Evolutionary conservation across 495 filamentous ascomycete genomes (phyloP), one percentile per base, ranked within the genome.

Genomic region (Penicillium malachiteum): DNA sequence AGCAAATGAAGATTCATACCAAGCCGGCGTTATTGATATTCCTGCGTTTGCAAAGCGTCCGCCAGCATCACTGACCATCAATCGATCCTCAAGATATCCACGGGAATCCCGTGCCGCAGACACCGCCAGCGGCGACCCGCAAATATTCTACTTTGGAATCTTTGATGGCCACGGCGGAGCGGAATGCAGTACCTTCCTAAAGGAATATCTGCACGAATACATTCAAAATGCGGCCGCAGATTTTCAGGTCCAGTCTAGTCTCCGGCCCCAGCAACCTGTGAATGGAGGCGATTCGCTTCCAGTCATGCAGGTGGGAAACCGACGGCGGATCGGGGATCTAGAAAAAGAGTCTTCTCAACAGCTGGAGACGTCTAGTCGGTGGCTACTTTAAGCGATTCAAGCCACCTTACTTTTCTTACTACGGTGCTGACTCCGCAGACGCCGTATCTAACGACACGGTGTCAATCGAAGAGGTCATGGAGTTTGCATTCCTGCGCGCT

Each of bases 161-260:
- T 98, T 97, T 64, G 94, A 98, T 74, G 94, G 94, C 17, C 94
- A 98, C 76, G 94, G 94, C 17, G 94, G 94, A 14, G 81, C 76
- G 33, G 90, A 97, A 63, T 97, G 94, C 66, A 93, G 89, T 66
- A 83, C 84, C 14, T 97, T 95, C 58, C 71, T 97, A 48, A 84
- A 87, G 54, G 88, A 96, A 46, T 78, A 86, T 49, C 79, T 98
- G 55, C 94, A 97, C 69, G 82, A 85, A 14, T 96, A 96, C 65
- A 84, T 98, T 41, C 93, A 98, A 68, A 81, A 90, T 56, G 81
- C 88, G 0, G 87, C 87, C 1, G 73, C 77, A 53, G 74, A 85
- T 48, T 94, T 97, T 65, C 84, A 86, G 45, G 70, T 96, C 9
- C 69, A 80, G 58, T 92, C 88, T 37, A 93, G 84, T 63, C 71